Conservation (phyloP, 2,329 filamentous ascomycete genomes). For the Fusarium sp. region DNA sequence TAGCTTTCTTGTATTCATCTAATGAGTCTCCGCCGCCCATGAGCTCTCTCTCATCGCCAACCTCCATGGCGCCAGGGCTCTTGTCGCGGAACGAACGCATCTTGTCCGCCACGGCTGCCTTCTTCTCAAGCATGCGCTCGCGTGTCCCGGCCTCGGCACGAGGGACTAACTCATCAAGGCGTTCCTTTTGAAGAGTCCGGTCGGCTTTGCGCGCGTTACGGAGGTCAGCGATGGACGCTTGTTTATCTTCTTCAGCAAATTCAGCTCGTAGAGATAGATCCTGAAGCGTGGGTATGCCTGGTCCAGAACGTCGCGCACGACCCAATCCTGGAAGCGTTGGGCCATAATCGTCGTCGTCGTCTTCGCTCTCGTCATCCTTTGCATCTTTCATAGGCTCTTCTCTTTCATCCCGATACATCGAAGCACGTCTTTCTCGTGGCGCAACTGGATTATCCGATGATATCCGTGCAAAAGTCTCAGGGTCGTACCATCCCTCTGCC, state of each 20-base stretch:
- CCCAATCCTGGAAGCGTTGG: constrained; percentile 46
- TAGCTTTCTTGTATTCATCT: constrained; percentile 75
- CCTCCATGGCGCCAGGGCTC: constrained; percentile 65
- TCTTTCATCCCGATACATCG: constrained; percentile 24
- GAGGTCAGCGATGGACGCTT: constrained; percentile 64
- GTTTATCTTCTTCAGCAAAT: constrained; percentile 60
- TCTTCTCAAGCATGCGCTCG: constrained; percentile 90
- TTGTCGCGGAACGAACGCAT: constrained; percentile 79
- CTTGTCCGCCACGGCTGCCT: constrained; percentile 75
- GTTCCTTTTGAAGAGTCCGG: constrained; percentile 73
- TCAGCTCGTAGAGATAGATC: constrained; percentile 75
- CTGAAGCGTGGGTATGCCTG: constrained; percentile 76
- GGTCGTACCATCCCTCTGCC: constrained; percentile 93
- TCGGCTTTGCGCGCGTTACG: constrained; percentile 72
- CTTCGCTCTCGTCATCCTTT: constrained; percentile 41
- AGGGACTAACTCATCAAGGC: constrained; percentile 82
- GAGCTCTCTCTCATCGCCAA: constrained; percentile 75
- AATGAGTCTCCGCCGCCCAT: constrained; percentile 77
- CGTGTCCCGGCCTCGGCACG: constrained; percentile 85
- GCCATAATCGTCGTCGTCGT: constrained; percentile 68
- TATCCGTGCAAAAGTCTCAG: constrained; percentile 68
- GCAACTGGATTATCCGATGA: constrained; percentile 42
- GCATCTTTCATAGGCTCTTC: constrained; percentile 63
- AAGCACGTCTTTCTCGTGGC: constrained; percentile 1
- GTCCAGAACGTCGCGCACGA: constrained; percentile 53